phyloP scores from a whole-genome alignment of 164 flowering plant genomes.

The Taxillus chinensis region DNA sequence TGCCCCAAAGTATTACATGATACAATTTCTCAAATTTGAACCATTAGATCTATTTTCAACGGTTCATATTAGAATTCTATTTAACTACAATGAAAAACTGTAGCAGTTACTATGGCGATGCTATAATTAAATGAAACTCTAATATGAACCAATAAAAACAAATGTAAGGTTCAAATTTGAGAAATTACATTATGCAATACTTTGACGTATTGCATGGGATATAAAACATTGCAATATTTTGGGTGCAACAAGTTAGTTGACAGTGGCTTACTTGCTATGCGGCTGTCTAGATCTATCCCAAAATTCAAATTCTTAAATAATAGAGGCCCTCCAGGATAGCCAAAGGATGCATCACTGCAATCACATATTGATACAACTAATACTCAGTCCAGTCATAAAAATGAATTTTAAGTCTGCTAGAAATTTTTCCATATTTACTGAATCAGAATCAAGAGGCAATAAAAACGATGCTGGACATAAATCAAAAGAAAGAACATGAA shows the following conservation, averaged over 20 bases:
- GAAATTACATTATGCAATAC: too few relatives aligned
- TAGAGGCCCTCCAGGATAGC: constrained; percentile 92
- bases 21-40: too few relatives aligned
- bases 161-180: too few relatives aligned
- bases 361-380: constrained; percentile 1
- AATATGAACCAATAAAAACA: too few relatives aligned
- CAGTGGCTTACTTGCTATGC: constrained; percentile 78
- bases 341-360: constrained; percentile 98
- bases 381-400: background rate
- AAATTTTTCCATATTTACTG: background rate
- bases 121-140: too few relatives aligned
- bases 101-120: too few relatives aligned
- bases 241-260: background rate
- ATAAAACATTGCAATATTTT: background rate
- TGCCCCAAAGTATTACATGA: too few relatives aligned
- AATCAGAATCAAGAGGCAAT: background rate
- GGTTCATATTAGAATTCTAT: too few relatives aligned
- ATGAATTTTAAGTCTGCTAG: background rate
- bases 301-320: constrained; percentile 90
- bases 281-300: constrained; percentile 98
- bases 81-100: too few relatives aligned
- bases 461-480: background rate
- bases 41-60: too few relatives aligned
- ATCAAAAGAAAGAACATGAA: background rate
- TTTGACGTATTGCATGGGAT: too few relatives aligned